Evolutionary conservation across 768 basidiomycete genomes (phyloP).

Genomic region (Vishniacozyma victoriae): DNA sequence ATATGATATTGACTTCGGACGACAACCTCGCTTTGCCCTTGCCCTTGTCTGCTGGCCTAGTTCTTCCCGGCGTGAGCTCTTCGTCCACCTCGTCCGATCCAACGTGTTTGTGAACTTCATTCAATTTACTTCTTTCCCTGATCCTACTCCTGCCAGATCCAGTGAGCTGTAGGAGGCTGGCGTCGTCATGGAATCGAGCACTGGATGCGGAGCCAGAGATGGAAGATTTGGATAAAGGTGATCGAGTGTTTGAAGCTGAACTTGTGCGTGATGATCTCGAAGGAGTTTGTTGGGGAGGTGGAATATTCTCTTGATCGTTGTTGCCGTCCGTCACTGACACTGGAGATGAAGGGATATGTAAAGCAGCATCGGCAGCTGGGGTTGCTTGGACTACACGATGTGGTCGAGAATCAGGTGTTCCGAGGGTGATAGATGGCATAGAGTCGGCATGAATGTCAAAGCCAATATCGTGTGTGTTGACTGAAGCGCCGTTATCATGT

Average conservation of each 20-base stretch:
- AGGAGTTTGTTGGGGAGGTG: conserved; percentile 15
- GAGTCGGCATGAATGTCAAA: conserved; percentile 10
- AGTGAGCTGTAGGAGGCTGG: background rate
- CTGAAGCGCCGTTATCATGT: background rate
- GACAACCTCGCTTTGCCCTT: conserved; percentile 8
- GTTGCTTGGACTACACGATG: background rate
- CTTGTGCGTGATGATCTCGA: background rate
- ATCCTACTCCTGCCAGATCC: conserved; percentile 1
- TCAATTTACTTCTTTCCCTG: background rate
- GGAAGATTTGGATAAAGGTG: background rate
- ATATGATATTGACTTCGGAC: conserved; percentile 10
- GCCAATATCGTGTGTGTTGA: conserved; percentile 10
- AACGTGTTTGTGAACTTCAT: conserved; percentile 1
- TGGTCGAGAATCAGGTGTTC: background rate
- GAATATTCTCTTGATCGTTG: conserved; percentile 7
- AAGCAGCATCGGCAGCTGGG: conserved; percentile 2
- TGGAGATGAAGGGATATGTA: conserved; percentile 8
- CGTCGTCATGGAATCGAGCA: background rate
- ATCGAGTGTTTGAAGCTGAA: conserved; percentile 3
- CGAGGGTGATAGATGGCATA: background rate
- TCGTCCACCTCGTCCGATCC: conserved; percentile 5
- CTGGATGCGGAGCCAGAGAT: conserved; percentile 1
- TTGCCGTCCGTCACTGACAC: background rate
- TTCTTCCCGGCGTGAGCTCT: conserved; percentile 9
- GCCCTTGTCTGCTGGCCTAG: background rate